Conservation (phyloP, 2,329 filamentous ascomycete genomes). For the Tolypocladium amazonense region DNA sequence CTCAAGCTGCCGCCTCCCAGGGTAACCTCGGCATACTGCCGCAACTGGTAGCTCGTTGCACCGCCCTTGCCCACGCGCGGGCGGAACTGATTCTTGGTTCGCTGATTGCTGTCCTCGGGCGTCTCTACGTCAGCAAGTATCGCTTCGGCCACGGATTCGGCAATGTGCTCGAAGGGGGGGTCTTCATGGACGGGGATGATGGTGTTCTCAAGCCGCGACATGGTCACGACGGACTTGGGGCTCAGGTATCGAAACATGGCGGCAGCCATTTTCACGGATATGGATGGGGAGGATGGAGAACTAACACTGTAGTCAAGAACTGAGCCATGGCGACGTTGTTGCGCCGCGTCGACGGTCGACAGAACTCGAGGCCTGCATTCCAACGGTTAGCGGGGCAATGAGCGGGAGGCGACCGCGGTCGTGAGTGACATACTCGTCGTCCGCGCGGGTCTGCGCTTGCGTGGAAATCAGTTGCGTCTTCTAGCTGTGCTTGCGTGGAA, state of each 20-base stretch:
- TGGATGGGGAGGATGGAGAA: constrained; percentile 7
- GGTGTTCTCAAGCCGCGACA: constrained; percentile 17
- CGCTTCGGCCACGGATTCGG: constrained; percentile 9
- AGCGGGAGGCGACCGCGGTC: background rate
- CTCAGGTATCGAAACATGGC: constrained; percentile 19
- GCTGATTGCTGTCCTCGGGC: constrained; percentile 56
- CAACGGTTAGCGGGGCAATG: constrained; percentile 31
- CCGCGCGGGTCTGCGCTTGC: background rate
- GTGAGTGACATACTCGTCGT: background rate
- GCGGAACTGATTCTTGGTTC: constrained; percentile 83
- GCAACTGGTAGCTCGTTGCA: constrained; percentile 78
- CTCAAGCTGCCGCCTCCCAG: constrained; percentile 87
- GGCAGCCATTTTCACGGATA: constrained; percentile 8
- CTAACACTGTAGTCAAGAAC: constrained; percentile 33
- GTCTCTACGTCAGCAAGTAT: constrained; percentile 18
- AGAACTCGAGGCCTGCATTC: constrained; percentile 20
- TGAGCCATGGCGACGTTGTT: constrained; percentile 23
- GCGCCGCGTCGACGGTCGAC: constrained; percentile 4
- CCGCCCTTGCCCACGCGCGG: constrained; percentile 82
- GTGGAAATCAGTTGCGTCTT: background rate
- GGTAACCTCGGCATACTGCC: constrained; percentile 96
- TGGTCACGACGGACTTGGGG: constrained; percentile 20
- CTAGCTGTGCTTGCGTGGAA: background rate
- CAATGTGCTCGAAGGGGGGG: constrained; percentile 6
- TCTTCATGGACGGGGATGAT: constrained; percentile 21